These are phyloP conservation scores for Carpinus fangiana DNA, from an alignment of 306 rosid genomes.

Conservation along the genomic window DNA sequence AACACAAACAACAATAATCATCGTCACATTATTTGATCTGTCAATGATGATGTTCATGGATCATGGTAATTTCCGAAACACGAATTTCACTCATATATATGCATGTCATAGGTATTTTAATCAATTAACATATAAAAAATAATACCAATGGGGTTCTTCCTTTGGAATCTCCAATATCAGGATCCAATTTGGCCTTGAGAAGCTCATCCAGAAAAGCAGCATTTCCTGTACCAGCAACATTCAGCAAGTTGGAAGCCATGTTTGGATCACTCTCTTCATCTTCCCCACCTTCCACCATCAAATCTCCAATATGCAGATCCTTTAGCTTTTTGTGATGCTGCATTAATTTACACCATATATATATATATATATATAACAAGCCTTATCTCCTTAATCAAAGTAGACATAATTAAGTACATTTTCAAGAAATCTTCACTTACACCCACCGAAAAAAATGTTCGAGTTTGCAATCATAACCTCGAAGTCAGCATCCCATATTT, in stretches of 20 bases:
- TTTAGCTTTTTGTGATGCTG: slow-evolving; percentile 71
- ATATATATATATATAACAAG: neutral
- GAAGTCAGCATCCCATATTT: too few relatives aligned
- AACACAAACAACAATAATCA: slow-evolving; percentile 6
- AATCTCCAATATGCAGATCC: slow-evolving; percentile 46
- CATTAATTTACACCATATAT: slow-evolving; percentile 23
- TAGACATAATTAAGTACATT: neutral
- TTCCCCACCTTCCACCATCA: slow-evolving; percentile 44
- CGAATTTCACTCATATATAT: too few relatives aligned
- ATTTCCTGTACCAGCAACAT: slow-evolving; percentile 61
- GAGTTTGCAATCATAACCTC: too few relatives aligned
- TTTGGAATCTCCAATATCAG: slow-evolving; percentile 65
- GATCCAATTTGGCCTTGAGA: slow-evolving; percentile 74
- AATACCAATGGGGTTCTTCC: slow-evolving; percentile 80
- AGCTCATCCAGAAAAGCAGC: slow-evolving; percentile 80
- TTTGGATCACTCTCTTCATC: slow-evolving; percentile 58
- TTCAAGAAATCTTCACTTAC: too few relatives aligned
- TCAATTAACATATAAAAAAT: slow-evolving; percentile 9
- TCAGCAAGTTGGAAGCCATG: slow-evolving; percentile 50
- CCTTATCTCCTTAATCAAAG: slow-evolving; percentile 9
- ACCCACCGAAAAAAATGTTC: too few relatives aligned
- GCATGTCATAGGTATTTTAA: too few relatives aligned
- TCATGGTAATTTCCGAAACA: neutral
- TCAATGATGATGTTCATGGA: neutral
- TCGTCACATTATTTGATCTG: neutral